A percentile compares a stretch with the other conserved stretches of the same genome.
phyloP scores from a whole-genome alignment of 306 rosid species.

The Quercus wislizeni region DNA sequence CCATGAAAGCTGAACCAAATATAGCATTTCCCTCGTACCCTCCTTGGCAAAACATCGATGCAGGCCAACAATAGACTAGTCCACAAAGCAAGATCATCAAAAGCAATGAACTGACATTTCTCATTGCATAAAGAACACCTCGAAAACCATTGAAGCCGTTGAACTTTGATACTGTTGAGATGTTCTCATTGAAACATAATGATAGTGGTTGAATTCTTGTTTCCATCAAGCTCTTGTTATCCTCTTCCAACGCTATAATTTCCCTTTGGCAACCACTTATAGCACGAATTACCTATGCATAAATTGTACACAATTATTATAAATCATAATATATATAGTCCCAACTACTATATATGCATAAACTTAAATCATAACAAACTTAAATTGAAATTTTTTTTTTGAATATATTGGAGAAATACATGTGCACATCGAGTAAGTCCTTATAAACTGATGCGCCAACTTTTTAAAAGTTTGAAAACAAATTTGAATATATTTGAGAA shows the following conservation, averaged over 20 bases:
- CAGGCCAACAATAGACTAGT: constrained; percentile 61
- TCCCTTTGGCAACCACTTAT: constrained; percentile 69
- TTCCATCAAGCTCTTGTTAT: constrained; percentile 60
- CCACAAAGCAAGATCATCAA: constrained; percentile 59
- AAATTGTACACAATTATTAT: background rate
- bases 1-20: constrained; percentile 56
- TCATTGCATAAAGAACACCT: constrained; percentile 77
- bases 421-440: too few species aligned
- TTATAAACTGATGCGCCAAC: too few species aligned
- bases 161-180: constrained; percentile 46
- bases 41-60: constrained; percentile 45
- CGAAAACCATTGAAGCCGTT: constrained; percentile 83
- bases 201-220: constrained; percentile 65
- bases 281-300: constrained; percentile 46
- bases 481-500: background rate
- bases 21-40: constrained; percentile 32
- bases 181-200: constrained; percentile 33
- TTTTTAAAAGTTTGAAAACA: background rate
- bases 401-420: too few species aligned
- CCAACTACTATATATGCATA: too few species aligned
- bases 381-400: too few species aligned
- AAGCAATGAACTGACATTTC: constrained; percentile 65
- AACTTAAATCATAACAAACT: too few species aligned
- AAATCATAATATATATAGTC: background rate
- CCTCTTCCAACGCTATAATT: constrained; percentile 63